Conservation (phyloP, 495 filamentous ascomycete species). For the Daldinia concentrica region DNA sequence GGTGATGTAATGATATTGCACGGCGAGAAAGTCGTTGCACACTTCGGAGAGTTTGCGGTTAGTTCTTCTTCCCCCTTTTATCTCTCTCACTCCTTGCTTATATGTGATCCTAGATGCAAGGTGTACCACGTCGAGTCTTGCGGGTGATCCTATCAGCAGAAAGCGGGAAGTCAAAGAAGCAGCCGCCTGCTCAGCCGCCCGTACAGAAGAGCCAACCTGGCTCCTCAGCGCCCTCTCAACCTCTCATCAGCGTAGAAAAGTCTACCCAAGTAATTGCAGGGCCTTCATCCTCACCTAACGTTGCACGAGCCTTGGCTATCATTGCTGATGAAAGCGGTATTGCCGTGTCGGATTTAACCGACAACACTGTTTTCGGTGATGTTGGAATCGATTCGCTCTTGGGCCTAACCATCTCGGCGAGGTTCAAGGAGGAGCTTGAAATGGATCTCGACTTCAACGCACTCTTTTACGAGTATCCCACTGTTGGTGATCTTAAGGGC, state of each 20-base stretch:
- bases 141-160: conserved; percentile 1
- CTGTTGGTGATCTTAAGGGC: neutral
- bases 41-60: conserved; percentile 1
- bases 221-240: neutral
- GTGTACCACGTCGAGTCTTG: conserved; percentile 1
- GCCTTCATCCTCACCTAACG: neutral
- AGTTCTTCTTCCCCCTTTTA: neutral
- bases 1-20: neutral
- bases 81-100: neutral
- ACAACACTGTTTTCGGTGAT: neutral
- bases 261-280: neutral
- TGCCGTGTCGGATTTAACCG: neutral
- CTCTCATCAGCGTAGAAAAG: neutral
- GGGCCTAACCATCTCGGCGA: neutral
- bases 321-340: conserved; percentile 3
- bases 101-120: neutral
- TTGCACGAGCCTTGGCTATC: neutral
- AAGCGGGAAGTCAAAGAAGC: neutral
- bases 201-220: neutral
- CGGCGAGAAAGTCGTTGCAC: neutral
- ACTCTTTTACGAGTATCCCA: conserved; percentile 3
- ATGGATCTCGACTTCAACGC: conserved; percentile 9
- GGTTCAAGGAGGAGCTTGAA: conserved; percentile 1
- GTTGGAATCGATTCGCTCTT: conserved; percentile 4
- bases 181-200: neutral